Evolutionary conservation across 257 asterid genomes (phyloP).

Genomic region (Pogostemon cablin): DNA sequence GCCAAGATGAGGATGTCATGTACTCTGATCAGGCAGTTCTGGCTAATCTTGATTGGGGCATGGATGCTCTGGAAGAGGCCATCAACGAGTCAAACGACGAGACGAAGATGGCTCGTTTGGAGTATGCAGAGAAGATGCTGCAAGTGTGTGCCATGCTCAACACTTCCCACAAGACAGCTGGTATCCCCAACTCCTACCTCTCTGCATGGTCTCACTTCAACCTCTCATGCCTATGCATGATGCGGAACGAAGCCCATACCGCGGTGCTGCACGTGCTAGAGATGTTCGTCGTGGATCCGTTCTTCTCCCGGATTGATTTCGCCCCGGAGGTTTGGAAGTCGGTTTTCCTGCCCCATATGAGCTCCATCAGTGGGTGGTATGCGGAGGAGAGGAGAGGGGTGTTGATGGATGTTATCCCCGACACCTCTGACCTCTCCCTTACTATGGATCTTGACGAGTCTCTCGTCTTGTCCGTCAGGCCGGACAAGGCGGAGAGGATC

Average conservation of each 20-base stretch:
- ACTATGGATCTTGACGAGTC: slow-evolving; percentile 72
- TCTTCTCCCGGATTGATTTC: slow-evolving; percentile 76
- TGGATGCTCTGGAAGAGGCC: slow-evolving; percentile 86
- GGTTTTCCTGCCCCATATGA: slow-evolving; percentile 72
- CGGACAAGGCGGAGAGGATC: slow-evolving; percentile 79
- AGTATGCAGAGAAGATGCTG: slow-evolving; percentile 78
- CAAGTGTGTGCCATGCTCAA: slow-evolving; percentile 79
- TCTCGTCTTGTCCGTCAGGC: slow-evolving; percentile 66
- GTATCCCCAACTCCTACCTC: slow-evolving; percentile 75
- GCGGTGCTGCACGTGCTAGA: slow-evolving; percentile 61
- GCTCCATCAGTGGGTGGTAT: slow-evolving; percentile 78
- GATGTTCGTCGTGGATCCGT: slow-evolving; percentile 74
- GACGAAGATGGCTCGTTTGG: slow-evolving; percentile 73
- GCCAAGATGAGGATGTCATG: slow-evolving; percentile 47
- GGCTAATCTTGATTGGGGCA: slow-evolving; percentile 90
- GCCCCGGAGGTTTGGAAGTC: slow-evolving; percentile 84
- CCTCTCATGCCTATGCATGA: slow-evolving; percentile 63
- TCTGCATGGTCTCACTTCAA: slow-evolving; percentile 88
- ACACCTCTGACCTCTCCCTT: slow-evolving; percentile 63
- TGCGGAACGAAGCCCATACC: slow-evolving; percentile 47
- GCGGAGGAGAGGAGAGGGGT: slow-evolving; percentile 65
- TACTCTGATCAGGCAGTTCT: slow-evolving; percentile 87
- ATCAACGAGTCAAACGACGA: slow-evolving; percentile 63
- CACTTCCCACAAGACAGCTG: slow-evolving; percentile 66
- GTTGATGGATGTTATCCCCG: slow-evolving; percentile 79